A percentile compares a stretch with the other conserved stretches of the same genome.
phyloP scores from a whole-genome alignment of 805 yeast genomes.

The Barnettozyma sp. region DNA sequence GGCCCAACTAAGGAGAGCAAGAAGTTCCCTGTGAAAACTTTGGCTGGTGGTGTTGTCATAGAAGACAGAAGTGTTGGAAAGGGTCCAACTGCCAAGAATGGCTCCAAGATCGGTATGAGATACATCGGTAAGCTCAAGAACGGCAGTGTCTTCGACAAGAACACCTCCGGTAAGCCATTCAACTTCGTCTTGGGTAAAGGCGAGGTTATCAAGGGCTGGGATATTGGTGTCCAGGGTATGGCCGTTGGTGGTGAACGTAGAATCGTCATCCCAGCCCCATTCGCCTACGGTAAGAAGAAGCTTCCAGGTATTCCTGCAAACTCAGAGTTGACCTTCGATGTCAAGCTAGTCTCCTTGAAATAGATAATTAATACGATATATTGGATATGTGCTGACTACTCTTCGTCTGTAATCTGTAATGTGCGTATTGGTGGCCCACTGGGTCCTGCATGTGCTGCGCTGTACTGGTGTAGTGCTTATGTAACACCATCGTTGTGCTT shows the following conservation, averaged over 20 bases:
- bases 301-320: constrained; percentile 98
- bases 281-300: constrained; percentile 92
- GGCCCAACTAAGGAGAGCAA: constrained; percentile 70
- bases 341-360: constrained; percentile 85
- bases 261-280: constrained; percentile 89
- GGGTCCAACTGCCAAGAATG: constrained; percentile 83
- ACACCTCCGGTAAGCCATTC: constrained; percentile 96
- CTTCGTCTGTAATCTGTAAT: too few relatives aligned
- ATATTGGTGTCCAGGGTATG: constrained; percentile 98
- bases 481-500: too few relatives aligned
- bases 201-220: constrained; percentile 98
- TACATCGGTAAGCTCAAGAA: constrained; percentile 96
- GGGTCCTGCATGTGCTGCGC: too few relatives aligned
- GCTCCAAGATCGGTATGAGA: constrained; percentile 90
- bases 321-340: constrained; percentile 94
- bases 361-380: constrained; percentile 28
- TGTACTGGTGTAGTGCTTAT: too few relatives aligned
- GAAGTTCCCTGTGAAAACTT: constrained; percentile 66
- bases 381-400: neutral
- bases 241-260: constrained; percentile 98
- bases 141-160: constrained; percentile 95
- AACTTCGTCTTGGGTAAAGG: constrained; percentile 88
- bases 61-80: constrained; percentile 90
- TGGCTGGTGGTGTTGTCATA: constrained; percentile 87
- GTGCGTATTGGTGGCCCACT: too few relatives aligned